A percentile compares a stretch with the other conserved stretches of the same genome.
phyloP scores from a whole-genome alignment of 2,329 filamentous ascomycete species.

The Fusarium humuli region DNA sequence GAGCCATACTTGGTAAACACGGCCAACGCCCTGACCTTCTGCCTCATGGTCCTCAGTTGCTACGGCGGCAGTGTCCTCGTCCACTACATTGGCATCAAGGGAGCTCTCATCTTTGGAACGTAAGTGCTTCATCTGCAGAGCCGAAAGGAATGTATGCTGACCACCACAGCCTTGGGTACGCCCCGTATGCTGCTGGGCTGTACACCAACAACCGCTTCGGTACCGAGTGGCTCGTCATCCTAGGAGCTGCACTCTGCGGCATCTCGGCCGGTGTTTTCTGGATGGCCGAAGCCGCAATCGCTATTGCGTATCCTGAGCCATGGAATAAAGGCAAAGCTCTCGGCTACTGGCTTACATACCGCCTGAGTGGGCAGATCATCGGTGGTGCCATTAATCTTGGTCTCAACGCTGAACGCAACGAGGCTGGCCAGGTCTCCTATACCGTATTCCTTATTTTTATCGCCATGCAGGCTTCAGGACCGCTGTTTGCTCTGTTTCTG shows the following conservation, averaged over 20 bases:
- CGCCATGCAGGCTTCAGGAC: constrained; percentile 73
- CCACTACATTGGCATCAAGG: constrained; percentile 76
- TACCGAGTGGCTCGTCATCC: constrained; percentile 74
- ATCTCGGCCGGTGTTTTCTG: constrained; percentile 79
- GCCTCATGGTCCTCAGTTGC: constrained; percentile 78
- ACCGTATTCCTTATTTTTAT: constrained; percentile 78
- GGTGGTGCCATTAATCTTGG: constrained; percentile 79
- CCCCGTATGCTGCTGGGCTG: constrained; percentile 76
- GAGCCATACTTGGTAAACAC: constrained; percentile 68
- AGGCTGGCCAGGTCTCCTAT: constrained; percentile 75
- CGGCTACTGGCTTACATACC: constrained; percentile 73
- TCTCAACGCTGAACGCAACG: constrained; percentile 67
- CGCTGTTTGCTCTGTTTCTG: constrained; percentile 72
- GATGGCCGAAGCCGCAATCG: constrained; percentile 80
- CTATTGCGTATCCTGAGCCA: constrained; percentile 77
- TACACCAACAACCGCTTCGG: constrained; percentile 80
- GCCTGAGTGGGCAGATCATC: constrained; percentile 73
- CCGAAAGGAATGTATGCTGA: constrained; percentile 1
- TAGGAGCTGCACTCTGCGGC: constrained; percentile 76
- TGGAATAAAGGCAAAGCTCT: constrained; percentile 73
- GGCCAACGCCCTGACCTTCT: constrained; percentile 78
- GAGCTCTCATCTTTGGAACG: constrained; percentile 77
- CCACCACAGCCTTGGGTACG: constrained; percentile 68
- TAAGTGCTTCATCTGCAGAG: constrained; percentile 45
- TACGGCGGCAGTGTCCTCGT: constrained; percentile 73